Evolutionary conservation across 495 filamentous ascomycete genomes (phyloP), one percentile per base, ranked within the genome.

Genomic region (Talaromyces ruber): DNA sequence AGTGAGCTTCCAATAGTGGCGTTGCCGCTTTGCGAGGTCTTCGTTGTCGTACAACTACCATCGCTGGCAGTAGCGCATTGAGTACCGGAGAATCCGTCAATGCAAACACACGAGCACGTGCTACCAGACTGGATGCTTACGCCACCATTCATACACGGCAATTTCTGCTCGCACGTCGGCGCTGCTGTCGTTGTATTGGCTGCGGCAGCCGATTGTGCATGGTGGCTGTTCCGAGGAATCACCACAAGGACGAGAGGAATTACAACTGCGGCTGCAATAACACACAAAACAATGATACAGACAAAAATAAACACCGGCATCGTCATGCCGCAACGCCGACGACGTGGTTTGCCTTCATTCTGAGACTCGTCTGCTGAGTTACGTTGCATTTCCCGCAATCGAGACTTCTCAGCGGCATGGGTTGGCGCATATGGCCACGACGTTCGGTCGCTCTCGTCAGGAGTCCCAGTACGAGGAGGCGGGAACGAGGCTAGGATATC

Each of bases 401-500:
- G 37, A 30, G 58, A 29, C 43, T 66, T 68, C 5, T 64, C 62
- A 29, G 26, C 29, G 21, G 43, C 39, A 22, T 51, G 52, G 2
- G 30, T 39, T 18, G 55, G 58, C 18, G 53, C 18, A 51, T 45
- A 50, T 6, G 59, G 59, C 78, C 78, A 80, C 28, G 76, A 76
- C 14, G 69, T 66, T 29, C 66, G 73, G 62, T 25, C 57, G 57
- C 55, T 69, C 50, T 63, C 68, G 24, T 71, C 81, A 21, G 83
- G 84, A 6, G 81, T 86, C 7, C 79, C 79, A 6, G 85, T 78
- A 4, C 83, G 85, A 5, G 94, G 92, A 11, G 92, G 88, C 7
- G 94, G 94, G 63, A 98, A 98, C 14, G 92, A 90, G 12, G 90
- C 88, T 6, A 98, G 80, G 70, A 97, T 97, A 68, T 96, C 92